Conservation (phyloP, 2,329 filamentous ascomycete genomes). For the Diplodia sapinea region DNA sequence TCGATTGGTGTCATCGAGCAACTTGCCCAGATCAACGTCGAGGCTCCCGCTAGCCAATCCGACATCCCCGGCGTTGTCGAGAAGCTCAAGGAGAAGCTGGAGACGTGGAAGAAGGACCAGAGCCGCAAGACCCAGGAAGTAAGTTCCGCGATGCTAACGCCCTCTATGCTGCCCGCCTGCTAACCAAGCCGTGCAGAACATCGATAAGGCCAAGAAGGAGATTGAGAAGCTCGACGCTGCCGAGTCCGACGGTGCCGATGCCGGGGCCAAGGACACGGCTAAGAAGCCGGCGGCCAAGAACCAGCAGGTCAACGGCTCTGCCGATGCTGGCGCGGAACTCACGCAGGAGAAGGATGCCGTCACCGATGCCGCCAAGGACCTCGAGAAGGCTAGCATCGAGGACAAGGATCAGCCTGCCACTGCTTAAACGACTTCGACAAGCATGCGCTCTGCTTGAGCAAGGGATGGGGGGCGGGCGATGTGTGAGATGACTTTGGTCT, state of each 20-base stretch:
- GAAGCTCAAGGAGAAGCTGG: constrained; percentile 91
- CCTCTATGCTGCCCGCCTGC: neutral
- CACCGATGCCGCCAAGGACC: constrained; percentile 63
- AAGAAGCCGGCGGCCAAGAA: constrained; percentile 61
- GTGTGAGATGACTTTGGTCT: neutral
- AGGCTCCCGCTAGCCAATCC: constrained; percentile 83
- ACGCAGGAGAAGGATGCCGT: constrained; percentile 65
- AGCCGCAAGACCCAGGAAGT: constrained; percentile 88
- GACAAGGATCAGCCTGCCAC: constrained; percentile 46
- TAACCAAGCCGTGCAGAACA: constrained; percentile 68
- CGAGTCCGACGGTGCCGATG: constrained; percentile 55
- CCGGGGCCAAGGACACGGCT: constrained; percentile 61
- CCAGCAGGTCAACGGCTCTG: constrained; percentile 59
- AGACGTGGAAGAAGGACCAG: constrained; percentile 90
- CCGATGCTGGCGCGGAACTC: constrained; percentile 60
- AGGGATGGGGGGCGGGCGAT: neutral
- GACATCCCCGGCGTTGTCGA: constrained; percentile 81
- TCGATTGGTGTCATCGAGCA: constrained; percentile 92
- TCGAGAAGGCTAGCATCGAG: constrained; percentile 66
- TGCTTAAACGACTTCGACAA: neutral
- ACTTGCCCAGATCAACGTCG: constrained; percentile 80
- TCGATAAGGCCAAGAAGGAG: constrained; percentile 94
- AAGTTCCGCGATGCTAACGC: constrained; percentile 49
- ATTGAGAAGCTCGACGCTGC: constrained; percentile 84
- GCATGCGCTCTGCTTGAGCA: neutral